A percentile compares a stretch with the other conserved stretches of the same genome.
phyloP scores from a whole-genome alignment of 2,329 filamentous ascomycete genomes.

The Colletotrichum orchidophilum region DNA sequence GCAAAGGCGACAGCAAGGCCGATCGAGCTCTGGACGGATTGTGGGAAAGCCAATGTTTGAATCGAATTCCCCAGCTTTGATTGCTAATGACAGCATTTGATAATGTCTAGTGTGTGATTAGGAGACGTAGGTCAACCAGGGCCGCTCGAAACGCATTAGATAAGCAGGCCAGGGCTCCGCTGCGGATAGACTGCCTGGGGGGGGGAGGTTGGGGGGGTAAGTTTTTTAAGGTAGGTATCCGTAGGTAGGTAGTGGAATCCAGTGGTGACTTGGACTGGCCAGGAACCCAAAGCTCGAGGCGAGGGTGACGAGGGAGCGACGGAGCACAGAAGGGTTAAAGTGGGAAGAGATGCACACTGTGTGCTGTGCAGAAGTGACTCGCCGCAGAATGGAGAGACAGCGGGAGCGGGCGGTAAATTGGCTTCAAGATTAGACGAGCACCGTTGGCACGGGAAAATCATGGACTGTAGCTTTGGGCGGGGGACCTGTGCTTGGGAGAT shows the following conservation, averaged over 20 bases:
- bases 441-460: slow-evolving; percentile 5
- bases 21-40: background rate
- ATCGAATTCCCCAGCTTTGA: slow-evolving; percentile 33
- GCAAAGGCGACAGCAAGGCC: slow-evolving; percentile 4
- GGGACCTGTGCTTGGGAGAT: slow-evolving; percentile 5
- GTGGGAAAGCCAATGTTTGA: slow-evolving; percentile 21
- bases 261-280: too few species aligned
- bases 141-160: slow-evolving; percentile 37
- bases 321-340: background rate
- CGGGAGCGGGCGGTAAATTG: background rate
- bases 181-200: slow-evolving; percentile 22
- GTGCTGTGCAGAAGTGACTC: slow-evolving; percentile 1
- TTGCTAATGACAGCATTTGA: slow-evolving; percentile 45
- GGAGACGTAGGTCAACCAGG: slow-evolving; percentile 40
- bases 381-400: background rate
- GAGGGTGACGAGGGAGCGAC: background rate
- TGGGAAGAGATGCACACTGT: slow-evolving; percentile 14
- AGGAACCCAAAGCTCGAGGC: slow-evolving; percentile 3
- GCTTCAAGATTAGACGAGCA: slow-evolving; percentile 21
- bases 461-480: slow-evolving; percentile 13
- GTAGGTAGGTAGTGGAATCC: too few species aligned
- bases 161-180: slow-evolving; percentile 37
- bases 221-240: background rate
- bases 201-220: background rate
- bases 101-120: slow-evolving; percentile 41